Evolutionary conservation across 257 asterid genomes (phyloP).

Genomic region (Solanum raphanifolium): DNA sequence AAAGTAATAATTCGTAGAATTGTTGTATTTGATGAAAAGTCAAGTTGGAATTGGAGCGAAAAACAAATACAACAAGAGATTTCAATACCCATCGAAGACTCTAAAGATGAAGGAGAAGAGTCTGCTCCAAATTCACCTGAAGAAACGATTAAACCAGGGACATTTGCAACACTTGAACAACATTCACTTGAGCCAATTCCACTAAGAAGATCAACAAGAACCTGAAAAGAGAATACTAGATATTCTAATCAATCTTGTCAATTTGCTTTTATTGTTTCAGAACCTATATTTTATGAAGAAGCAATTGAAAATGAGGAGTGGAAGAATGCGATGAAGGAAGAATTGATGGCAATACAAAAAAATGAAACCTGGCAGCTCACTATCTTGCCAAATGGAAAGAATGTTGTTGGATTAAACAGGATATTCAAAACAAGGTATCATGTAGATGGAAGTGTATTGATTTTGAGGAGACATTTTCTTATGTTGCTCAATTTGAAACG

Average conservation of each 20-base stretch:
- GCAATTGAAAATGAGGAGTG: background rate
- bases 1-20: no score
- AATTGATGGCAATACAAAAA: background rate
- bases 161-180: background rate
- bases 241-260: background rate
- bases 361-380: background rate
- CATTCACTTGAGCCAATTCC: background rate
- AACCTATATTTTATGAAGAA: background rate
- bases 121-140: background rate
- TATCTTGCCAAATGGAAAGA: background rate
- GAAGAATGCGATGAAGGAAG: background rate
- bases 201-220: background rate
- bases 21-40: no score
- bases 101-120: no score
- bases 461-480: background rate
- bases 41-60: no score
- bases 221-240: background rate
- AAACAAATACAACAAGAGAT: background rate
- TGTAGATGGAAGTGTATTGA: background rate
- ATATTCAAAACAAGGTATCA: background rate
- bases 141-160: background rate
- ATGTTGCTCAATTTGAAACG: background rate
- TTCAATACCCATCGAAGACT: background rate
- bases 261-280: background rate
- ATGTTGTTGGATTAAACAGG: background rate